These are phyloP conservation scores for Suhomyces choctaworum DNA, from an alignment of 1,139 yeast species.

Conservation along the genomic window DNA sequence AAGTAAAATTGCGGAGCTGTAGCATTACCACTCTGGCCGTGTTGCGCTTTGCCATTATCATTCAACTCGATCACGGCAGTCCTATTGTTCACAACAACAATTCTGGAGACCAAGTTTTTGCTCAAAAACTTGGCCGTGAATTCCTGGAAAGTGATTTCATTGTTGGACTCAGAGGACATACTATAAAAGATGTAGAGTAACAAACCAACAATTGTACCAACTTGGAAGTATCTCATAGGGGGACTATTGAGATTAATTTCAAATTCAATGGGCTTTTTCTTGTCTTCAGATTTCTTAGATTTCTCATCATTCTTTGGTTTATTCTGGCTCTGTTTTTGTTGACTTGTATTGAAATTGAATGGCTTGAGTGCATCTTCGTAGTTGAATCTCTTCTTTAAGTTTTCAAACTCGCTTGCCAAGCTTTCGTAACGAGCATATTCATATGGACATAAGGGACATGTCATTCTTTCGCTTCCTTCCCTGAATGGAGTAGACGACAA, in stretches of 20 bases:
- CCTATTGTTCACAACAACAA: constrained; percentile 42
- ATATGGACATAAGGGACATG: constrained; percentile 34
- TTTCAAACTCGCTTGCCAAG: constrained; percentile 13
- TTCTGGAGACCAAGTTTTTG: constrained; percentile 37
- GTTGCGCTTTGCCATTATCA: constrained; percentile 37
- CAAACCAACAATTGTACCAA: constrained; percentile 34
- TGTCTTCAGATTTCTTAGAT: constrained; percentile 9
- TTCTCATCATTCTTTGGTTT: constrained; percentile 2
- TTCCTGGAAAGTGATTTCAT: constrained; percentile 47
- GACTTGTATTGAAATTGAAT: constrained; percentile 9
- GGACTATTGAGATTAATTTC: constrained; percentile 30
- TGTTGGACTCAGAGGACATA: constrained; percentile 20
- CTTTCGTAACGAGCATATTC: constrained; percentile 24
- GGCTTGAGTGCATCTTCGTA: constrained; percentile 10
- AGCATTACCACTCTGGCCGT: constrained; percentile 18
- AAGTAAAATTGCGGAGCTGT: constrained; percentile 39
- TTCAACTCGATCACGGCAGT: constrained; percentile 42
- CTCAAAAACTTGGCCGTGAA: constrained; percentile 43
- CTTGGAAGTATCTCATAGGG: constrained; percentile 30
- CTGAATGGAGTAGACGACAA: constrained; percentile 34
- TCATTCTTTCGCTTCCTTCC: constrained; percentile 23
- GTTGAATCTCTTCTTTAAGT: constrained; percentile 13
- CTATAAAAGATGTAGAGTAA: constrained; percentile 22
- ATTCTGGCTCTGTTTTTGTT: constrained; percentile 2
- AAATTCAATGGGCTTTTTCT: constrained; percentile 21